Evolutionary conservation across 805 yeast genomes (phyloP), one percentile per base, ranked within the genome.

Genomic region (Candida insectalens): DNA sequence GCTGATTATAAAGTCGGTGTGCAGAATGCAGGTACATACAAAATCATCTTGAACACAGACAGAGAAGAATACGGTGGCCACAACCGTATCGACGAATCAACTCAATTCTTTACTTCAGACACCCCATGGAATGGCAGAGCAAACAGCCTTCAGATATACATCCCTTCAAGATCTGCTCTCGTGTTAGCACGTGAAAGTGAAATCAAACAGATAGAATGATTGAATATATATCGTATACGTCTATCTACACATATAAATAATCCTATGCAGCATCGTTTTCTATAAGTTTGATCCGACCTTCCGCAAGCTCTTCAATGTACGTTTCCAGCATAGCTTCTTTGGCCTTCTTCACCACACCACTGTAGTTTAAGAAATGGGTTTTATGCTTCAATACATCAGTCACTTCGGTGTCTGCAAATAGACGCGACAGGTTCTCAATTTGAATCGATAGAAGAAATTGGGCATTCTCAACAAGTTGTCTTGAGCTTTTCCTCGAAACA

Each of bases 1-100:
- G 65, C 83, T 2, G 95, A 85, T 58, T 89, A 88, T 61, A 74
- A 94, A 51, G 67, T 89, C 31, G 97, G 98, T n/a, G 83, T 84
- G 15, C 87, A 89, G 19, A 60, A 48, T 9, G 66, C 89, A 0
- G 98, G 97, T 6, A 63, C 62, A 32, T 89, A 89, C 55, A 69
- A 66, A 43, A 66, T 88, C 33, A 77, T 83, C 19, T 62, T 92
- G 47, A 81, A 82, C 50, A 66, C 88, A 3, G 98, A 89, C 50
- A 67, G 67, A 34, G 57, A 52, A 12, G 66, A 70, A 43, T 83
- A 67, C 58, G 95, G 95, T 20, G 97, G 98, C 3, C 94, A 83
- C 51, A 65, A 61, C 21, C 67, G 96, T 46, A 67, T 87, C 35
- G 81, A 77, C 50, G 70, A 62, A 36, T 62, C 60, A 5, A 51